Evolutionary conservation across 495 filamentous ascomycete species (phyloP), one percentile per base, ranked within the genome.

Genomic region (Podospora bellae-mahoneyi): DNA sequence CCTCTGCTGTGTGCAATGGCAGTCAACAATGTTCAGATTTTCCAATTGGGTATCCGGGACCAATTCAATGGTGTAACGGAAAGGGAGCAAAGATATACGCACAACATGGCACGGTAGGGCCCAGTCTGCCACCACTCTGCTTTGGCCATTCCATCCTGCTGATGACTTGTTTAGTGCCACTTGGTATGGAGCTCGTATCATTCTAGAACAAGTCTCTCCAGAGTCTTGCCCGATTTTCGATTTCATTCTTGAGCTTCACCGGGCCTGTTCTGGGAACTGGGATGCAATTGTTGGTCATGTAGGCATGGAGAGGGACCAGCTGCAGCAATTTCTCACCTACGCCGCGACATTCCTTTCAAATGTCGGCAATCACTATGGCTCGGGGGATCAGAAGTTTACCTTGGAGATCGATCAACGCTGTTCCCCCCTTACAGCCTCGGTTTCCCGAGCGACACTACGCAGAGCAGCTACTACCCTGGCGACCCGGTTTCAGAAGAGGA

Each of bases 121-220:
- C 23, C 23, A 23, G 23, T 23, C 10, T 10, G 6, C 19, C 23
- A 39, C 34, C 34, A 39, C 34, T 19, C 6, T 48, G 4, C 6
- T 39, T 63, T 10, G 23, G 23, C 26, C 9, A 18, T 19, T 27
- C 0, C 13, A 18, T 7, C 28, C 6, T 62, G 60, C 60, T 63
- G 26, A 63, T 23, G 5, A 19, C 13, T 7, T 9, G 44, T 23
- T 10, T 39, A 67, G 78, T 69, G 80, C 79, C 16, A 77, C 81
- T 18, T 83, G 79, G 79, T 69, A 67, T 63, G 79, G 81, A 32
- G 66, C 75, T 0, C 64, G 78, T 39, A 78, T 82, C 39, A 75
- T 82, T 57, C 57, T 83, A 4, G 70, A 72, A 23, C 81, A 83
- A 67, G 77, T 80, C 3, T 81, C 79, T 5, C 76, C 77, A 19